Evolutionary conservation across 768 basidiomycete genomes (phyloP), one percentile per base, ranked within the genome.

Genomic region (Terana coerulea): DNA sequence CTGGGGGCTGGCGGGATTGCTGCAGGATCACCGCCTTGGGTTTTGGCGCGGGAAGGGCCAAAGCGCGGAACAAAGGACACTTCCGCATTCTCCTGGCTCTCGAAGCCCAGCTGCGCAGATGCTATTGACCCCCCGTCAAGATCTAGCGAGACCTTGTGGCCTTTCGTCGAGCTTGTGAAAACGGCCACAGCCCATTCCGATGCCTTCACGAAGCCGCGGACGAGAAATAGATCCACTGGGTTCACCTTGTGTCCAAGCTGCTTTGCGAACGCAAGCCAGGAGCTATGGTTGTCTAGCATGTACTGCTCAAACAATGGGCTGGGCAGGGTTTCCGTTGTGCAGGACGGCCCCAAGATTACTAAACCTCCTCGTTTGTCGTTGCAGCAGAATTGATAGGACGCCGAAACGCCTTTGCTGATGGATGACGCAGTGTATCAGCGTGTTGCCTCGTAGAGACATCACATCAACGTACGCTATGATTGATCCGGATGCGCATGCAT

Each of bases 201-300:
- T 2, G 53, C 52, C 46, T 60, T 60, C 17, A 55, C 52, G 31
- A 28, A 60, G 7, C 59, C 56, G 5, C 17, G 11, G 1, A 60
- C 51, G 34, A 60, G 48, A 35, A 57, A 41, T 22, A 60, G 33
- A 19, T 53, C 51, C 1, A 40, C 28, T 19, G 35, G 14, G 3
- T 30, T 12, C 2, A 59, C n/a, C 5, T 43, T 46, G 31, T 34
- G 28, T 10, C 15, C 24, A 9, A 29, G 21, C 3, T 54, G 43
- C 9, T 22, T 41, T 7, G 59, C 59, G 22, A 56, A 51, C 7
- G 6, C 11, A 29, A 35, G 29, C 55, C 55, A 59, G 15, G 24
- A 21, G 9, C 8, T 10, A n/a, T 51, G 44, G 31, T 59, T 51
- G 21, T 29, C 10, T 2, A 33, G 10, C 22, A 59, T 54, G 29